Conservation (phyloP, 176 grass and related monocot species). For the Metroxylon sagu region DNA sequence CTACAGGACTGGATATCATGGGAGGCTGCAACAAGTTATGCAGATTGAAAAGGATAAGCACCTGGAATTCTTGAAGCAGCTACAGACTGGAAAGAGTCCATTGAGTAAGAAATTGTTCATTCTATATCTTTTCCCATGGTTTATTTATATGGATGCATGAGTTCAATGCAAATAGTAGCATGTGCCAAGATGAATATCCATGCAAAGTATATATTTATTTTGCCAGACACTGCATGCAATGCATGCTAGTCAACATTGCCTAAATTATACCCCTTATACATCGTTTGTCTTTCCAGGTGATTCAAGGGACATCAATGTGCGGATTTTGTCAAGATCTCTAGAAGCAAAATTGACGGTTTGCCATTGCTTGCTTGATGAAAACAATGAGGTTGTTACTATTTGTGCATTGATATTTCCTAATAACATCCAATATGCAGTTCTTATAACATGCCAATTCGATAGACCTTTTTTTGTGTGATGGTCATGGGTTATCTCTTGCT, state of each 20-base stretch:
- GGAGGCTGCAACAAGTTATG: constrained; percentile 65
- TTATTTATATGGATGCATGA: no score
- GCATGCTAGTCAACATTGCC: no score
- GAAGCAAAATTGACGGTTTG: constrained; percentile 84
- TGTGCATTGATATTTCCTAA: constrained; percentile 20
- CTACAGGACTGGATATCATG: constrained; percentile 58
- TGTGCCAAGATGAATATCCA: neutral
- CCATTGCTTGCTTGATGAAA: constrained; percentile 58
- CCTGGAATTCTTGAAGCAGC: constrained; percentile 48
- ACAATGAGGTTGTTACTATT: constrained; percentile 5
- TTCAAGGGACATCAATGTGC: constrained; percentile 48
- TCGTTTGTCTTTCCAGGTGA: constrained; percentile 35
- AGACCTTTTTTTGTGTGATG: neutral
- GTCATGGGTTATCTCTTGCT: no score
- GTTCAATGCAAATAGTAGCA: neutral
- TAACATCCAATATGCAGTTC: constrained; percentile 6
- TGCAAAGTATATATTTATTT: constrained; percentile 7
- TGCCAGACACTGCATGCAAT: no score
- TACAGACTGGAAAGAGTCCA: constrained; percentile 28
- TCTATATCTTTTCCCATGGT: neutral
- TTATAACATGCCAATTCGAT: neutral
- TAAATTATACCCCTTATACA: neutral
- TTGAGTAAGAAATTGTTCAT: constrained; percentile 17
- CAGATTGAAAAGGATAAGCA: constrained; percentile 76
- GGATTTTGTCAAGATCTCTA: constrained; percentile 73